Percentiles rank a stretch among this genome's conserved stretches.
These are phyloP conservation scores for Saururus chinensis DNA, from an alignment of 164 flowering plant species.

Conservation along the genomic window DNA sequence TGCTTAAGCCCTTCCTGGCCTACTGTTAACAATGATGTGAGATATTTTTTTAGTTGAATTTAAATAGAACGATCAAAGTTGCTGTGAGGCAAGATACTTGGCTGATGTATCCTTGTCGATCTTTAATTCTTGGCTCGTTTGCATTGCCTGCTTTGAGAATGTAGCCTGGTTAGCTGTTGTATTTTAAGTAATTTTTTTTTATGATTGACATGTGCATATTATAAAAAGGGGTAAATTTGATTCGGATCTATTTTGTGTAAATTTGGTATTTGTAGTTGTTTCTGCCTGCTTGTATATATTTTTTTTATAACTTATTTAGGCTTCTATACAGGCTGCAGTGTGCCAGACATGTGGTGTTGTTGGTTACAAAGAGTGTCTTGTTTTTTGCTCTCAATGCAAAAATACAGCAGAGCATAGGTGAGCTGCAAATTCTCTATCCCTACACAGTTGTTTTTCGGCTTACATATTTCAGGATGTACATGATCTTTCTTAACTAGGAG, in stretches of 20 bases:
- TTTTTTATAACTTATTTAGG: background rate
- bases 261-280: background rate
- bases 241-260: background rate
- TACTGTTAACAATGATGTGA: too few species aligned
- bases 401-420: background rate
- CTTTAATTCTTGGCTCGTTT: background rate
- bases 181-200: background rate
- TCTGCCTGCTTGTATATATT: background rate
- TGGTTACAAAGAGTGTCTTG: background rate
- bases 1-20: too few species aligned
- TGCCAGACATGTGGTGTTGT: background rate
- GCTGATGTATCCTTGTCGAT: background rate
- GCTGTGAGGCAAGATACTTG: too few species aligned
- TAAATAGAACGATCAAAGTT: too few species aligned
- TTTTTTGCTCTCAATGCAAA: background rate
- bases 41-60: too few species aligned
- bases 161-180: background rate
- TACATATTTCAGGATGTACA: background rate
- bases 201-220: background rate
- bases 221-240: too few species aligned
- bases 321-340: background rate
- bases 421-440: background rate
- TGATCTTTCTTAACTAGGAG: background rate
- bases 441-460: too few species aligned
- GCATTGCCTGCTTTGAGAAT: background rate